Conservation (phyloP, 441 rosid genomes). For the Croton setiger region DNA sequence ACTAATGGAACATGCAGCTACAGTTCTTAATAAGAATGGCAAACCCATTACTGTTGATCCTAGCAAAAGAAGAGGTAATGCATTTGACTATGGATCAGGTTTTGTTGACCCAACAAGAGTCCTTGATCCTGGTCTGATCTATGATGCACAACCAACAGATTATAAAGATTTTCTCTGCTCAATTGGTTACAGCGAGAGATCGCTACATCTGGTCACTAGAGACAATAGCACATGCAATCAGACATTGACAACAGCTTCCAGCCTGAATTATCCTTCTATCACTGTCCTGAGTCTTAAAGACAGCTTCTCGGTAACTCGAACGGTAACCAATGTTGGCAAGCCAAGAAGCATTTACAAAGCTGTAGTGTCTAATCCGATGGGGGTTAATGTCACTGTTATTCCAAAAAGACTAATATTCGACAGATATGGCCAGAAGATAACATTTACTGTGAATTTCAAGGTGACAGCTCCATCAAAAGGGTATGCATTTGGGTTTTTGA, state of each 20-base stretch:
- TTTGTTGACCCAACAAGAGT: slow-evolving; percentile 48
- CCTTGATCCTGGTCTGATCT: slow-evolving; percentile 64
- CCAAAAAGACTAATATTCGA: slow-evolving; percentile 37
- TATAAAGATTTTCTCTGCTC: slow-evolving; percentile 64
- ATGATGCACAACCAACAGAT: slow-evolving; percentile 44
- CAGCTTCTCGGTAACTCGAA: slow-evolving; percentile 38
- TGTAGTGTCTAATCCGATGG: slow-evolving; percentile 36
- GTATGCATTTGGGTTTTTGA: slow-evolving; percentile 42
- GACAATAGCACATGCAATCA: slow-evolving; percentile 42
- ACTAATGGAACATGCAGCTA: slow-evolving; percentile 39
- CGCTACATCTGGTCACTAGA: slow-evolving; percentile 41
- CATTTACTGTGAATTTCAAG: slow-evolving; percentile 44
- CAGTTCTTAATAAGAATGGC: slow-evolving; percentile 32
- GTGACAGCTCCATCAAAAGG: slow-evolving; percentile 48
- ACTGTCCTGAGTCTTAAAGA: slow-evolving; percentile 38
- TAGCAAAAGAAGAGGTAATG: slow-evolving; percentile 44
- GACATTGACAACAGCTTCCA: slow-evolving; percentile 31
- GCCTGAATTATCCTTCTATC: slow-evolving; percentile 54
- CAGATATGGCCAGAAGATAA: slow-evolving; percentile 47
- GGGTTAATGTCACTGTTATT: slow-evolving; percentile 40
- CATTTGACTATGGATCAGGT: slow-evolving; percentile 79
- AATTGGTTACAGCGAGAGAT: slow-evolving; percentile 43
- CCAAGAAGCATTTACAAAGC: slow-evolving; percentile 39
- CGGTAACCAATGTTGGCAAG: slow-evolving; percentile 46
- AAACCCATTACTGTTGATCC: slow-evolving; percentile 44